Conservation (phyloP, 2,329 filamentous ascomycete species). For the Phoma herbarum region DNA sequence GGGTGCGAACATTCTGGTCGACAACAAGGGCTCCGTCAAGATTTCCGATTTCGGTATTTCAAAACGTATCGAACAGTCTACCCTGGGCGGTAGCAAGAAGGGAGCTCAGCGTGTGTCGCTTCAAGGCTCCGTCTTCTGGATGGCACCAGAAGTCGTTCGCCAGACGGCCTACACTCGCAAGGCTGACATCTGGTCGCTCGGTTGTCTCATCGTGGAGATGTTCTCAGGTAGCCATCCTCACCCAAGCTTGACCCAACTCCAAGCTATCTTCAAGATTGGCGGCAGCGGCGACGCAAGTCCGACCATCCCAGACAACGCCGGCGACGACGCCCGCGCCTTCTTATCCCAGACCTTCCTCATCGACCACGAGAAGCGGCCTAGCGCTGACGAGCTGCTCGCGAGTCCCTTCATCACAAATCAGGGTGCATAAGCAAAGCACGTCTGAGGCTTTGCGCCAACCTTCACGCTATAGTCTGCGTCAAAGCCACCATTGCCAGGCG, state of each 20-base stretch:
- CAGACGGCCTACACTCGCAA: conserved; percentile 98
- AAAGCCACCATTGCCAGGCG: conserved; percentile 4
- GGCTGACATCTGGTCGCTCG: conserved; percentile 97
- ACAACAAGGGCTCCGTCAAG: conserved; percentile 99
- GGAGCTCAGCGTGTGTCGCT: conserved; percentile 70
- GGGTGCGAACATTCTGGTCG: conserved; percentile 96
- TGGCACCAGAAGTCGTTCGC: conserved; percentile 98
- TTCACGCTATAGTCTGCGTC: background rate
- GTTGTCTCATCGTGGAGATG: conserved; percentile 98
- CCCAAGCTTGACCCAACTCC: conserved; percentile 94
- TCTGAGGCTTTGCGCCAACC: background rate
- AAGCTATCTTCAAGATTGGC: conserved; percentile 96
- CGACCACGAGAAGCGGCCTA: conserved; percentile 90
- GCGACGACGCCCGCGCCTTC: conserved; percentile 84
- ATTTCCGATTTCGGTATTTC: conserved; percentile 99
- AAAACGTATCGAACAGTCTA: conserved; percentile 94
- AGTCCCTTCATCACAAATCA: conserved; percentile 81
- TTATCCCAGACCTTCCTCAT: conserved; percentile 91
- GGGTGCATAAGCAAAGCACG: conserved; percentile 49
- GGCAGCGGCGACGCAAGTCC: conserved; percentile 86
- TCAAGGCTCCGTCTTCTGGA: conserved; percentile 99
- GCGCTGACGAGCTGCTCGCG: conserved; percentile 86
- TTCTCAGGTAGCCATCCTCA: conserved; percentile 97
- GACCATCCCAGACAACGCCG: conserved; percentile 86
- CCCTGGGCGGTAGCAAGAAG: conserved; percentile 61